Conservation (phyloP, 345 rosid genomes). For the Pugionium cornutum region DNA sequence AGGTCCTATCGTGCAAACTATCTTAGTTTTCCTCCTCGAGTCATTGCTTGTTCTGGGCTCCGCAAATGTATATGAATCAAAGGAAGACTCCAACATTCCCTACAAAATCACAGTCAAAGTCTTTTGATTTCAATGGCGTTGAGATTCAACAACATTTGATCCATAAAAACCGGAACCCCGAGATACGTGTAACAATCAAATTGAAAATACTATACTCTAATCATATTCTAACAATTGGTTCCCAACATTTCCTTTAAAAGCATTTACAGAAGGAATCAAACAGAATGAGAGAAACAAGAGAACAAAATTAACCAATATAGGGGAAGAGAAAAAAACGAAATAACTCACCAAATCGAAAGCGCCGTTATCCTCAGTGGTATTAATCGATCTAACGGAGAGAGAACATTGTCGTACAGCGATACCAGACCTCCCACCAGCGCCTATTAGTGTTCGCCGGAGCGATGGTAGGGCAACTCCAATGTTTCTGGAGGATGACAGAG, state of each 20-base stretch:
- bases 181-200: too few species aligned
- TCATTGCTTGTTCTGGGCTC: conserved; percentile 40
- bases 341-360: conserved; percentile 50
- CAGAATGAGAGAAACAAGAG: conserved; percentile 21
- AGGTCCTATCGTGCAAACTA: conserved; percentile 97
- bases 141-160: too few species aligned
- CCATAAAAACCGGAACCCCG: too few species aligned
- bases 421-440: conserved; percentile 21
- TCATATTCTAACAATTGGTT: not conserved
- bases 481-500: conserved; percentile 48
- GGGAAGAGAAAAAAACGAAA: not conserved
- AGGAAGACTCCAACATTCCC: conserved; percentile 48
- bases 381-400: conserved; percentile 51
- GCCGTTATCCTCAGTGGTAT: conserved; percentile 44
- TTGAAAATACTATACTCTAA: too few species aligned
- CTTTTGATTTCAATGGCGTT: too few species aligned
- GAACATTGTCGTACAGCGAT: conserved; percentile 24
- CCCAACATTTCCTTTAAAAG: conserved; percentile 1
- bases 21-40: conserved; percentile 75
- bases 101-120: conserved; percentile 23
- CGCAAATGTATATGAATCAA: conserved; percentile 37
- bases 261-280: not conserved
- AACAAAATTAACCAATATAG: not conserved
- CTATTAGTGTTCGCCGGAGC: conserved; percentile 16
- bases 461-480: conserved; percentile 36